Evolutionary conservation across 1,284 basidiomycete genomes (phyloP).

Genomic region (Cutaneotrichosporon spelunceum): DNA sequence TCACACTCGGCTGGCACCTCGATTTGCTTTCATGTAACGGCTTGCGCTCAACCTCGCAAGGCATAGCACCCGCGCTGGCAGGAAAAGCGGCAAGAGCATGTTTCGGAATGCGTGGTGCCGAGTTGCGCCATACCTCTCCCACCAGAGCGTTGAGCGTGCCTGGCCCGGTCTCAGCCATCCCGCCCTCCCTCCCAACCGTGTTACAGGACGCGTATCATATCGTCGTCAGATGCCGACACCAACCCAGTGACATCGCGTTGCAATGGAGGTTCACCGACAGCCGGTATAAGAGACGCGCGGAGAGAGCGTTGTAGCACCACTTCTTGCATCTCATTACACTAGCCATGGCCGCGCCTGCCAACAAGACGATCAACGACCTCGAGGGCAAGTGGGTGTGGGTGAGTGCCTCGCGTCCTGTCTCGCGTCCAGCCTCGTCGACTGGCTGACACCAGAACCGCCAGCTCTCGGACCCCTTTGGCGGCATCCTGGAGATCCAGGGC

Average conservation of each 20-base stretch:
- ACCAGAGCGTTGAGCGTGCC: neutral
- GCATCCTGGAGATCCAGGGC: constrained; percentile 16
- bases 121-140: neutral
- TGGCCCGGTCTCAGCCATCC: neutral
- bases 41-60: neutral
- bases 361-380: constrained; percentile 13
- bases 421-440: neutral
- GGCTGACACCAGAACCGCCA: constrained; percentile 14
- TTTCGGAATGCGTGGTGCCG: neutral
- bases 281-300: neutral
- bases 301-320: neutral
- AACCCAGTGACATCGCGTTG: neutral
- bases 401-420: too few species aligned
- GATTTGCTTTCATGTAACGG: neutral
- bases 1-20: neutral
- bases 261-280: too few species aligned
- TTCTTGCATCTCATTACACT: neutral
- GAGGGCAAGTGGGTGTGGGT: constrained; percentile 11
- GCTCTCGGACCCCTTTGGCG: constrained; percentile 12
- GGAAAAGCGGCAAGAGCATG: neutral
- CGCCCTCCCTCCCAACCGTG: neutral
- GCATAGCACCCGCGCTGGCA: neutral
- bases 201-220: neutral
- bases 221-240: neutral
- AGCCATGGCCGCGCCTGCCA: constrained; percentile 9